Evolutionary conservation across 768 basidiomycete species (phyloP), one percentile per base, ranked within the genome.

Genomic region (Termitomyces sp.): DNA sequence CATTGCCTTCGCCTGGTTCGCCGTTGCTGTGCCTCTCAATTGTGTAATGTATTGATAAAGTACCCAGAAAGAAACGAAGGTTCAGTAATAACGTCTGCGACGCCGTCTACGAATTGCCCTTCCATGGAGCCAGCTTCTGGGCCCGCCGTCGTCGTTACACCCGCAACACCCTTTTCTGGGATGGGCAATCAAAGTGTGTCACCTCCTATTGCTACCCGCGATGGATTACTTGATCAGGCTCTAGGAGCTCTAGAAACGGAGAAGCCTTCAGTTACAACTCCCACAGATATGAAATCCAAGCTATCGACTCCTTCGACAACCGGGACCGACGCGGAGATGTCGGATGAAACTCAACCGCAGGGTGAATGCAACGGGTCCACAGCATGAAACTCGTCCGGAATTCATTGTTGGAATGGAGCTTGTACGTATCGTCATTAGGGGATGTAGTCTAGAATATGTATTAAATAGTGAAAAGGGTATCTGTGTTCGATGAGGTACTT

Each of bases 261-360:
- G 58, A 61, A 64, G 52, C 18, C 51, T n/a, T 4, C 26, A 7
- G 28, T 39, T 12, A 3, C 24, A 51, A n/a, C 18, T 12, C 9
- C 28, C 3, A 39, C 51, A 52, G 37, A 52, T 29, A 5, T 3
- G 48, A 36, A 55, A 54, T 51, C 59, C 46, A 58, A 47, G 20
- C 26, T 46, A 51, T 42, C 24, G 13, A 52, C 54, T 41, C 57
- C 55, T 51, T 28, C 36, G n/a, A 52, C 37, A 20, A 52, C 26
- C 51, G 51, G 51, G 37, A 52, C 51, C 55, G 66, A 64, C 51
- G 60, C 62, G 56, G 63, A 64, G 36, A 64, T 63, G 62, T 52
- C 55, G 36, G 61, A 66, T 59, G 60, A 46, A 56, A 48, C 57
- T 22, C 53, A 47, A 18, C 8, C 8, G 39, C n/a, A n/a, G n/a